These are phyloP conservation scores for Pythium dissimile DNA, from an alignment of 352 stramenopile genomes.

Conservation along the genomic window DNA sequence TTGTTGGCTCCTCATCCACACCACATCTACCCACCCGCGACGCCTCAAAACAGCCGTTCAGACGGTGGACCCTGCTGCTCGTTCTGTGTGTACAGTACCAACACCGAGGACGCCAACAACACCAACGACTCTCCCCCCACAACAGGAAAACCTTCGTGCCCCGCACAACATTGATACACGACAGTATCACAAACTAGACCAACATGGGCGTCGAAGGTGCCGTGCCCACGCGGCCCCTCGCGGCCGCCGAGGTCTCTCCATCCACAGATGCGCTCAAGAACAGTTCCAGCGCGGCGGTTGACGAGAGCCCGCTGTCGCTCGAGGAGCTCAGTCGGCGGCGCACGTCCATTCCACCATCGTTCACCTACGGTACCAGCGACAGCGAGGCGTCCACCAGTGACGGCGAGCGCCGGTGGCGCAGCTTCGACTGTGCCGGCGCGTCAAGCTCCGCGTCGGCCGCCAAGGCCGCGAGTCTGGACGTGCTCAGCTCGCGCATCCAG, in stretches of 20 bases:
- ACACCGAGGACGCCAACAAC: too few relatives aligned
- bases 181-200: too few relatives aligned
- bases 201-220: slow-evolving; percentile 27
- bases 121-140: background rate
- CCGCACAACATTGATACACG: too few relatives aligned
- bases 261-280: background rate
- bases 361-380: slow-evolving; percentile 30
- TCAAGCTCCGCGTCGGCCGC: slow-evolving; percentile 16
- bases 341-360: slow-evolving; percentile 65
- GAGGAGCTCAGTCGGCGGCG: slow-evolving; percentile 31
- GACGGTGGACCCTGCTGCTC: too few relatives aligned
- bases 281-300: background rate
- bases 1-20: background rate
- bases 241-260: background rate
- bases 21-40: background rate
- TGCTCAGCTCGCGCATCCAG: slow-evolving; percentile 43
- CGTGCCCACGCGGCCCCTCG: background rate
- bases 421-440: slow-evolving; percentile 38
- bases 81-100: too few relatives aligned
- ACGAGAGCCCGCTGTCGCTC: slow-evolving; percentile 1
- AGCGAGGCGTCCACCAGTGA: slow-evolving; percentile 5
- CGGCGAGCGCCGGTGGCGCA: slow-evolving; percentile 56
- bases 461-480: slow-evolving; percentile 25
- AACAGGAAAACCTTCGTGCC: background rate
- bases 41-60: too few relatives aligned